Base-by-base conservation (phyloP, 192 early-diverging fungal species). In the Pilaira anomala region DNA sequence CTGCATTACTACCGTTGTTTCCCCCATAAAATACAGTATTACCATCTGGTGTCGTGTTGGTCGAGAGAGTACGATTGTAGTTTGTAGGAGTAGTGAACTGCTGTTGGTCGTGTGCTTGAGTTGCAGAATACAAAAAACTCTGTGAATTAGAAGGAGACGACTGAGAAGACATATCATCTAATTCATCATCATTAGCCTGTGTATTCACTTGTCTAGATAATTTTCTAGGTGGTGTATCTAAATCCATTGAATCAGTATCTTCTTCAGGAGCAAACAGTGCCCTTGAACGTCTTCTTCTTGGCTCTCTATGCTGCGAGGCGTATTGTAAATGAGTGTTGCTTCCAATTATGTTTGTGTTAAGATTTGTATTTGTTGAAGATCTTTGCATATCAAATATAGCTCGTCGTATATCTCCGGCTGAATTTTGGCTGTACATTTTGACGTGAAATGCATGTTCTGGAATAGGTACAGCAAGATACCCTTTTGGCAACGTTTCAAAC, bases 401-500 rank as follows among this genome's bases (percentile, higher is more conserved):
- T 24, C 56, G 33, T 42, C 56, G 11, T 21, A 58, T 58, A 16
- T 58, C 56, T 36, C 56, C 56, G 13, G 40, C 40, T 24, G 56
- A 41, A 18, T 58, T 58, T 16, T 58, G 56, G 36, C 56, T 58
- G 40, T 58, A 58, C 56, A 58, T 58, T 42, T 58, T 58, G 21
- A 58, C 40, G 5, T 58, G 56, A 26, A 42, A 58, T 21, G 39
- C 41, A 25, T 58, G 56, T 24, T 58, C 56, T 4, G 56, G 56
- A 24, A 58, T 42, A 0, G 39, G 21, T 22, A 58, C 56, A 19
- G 56, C 56, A 7, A 58, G 39, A 24, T 42, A 58, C 2, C 56
- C 56, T 58, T 58, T 58, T 14, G 56, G 56, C 24, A 58, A 42
- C 14, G 40, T 33, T 58, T 58, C 56, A 7, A 58, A 58, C 1